phyloP scores from a whole-genome alignment of 257 asterid species.

The Jacaranda copaia region DNA sequence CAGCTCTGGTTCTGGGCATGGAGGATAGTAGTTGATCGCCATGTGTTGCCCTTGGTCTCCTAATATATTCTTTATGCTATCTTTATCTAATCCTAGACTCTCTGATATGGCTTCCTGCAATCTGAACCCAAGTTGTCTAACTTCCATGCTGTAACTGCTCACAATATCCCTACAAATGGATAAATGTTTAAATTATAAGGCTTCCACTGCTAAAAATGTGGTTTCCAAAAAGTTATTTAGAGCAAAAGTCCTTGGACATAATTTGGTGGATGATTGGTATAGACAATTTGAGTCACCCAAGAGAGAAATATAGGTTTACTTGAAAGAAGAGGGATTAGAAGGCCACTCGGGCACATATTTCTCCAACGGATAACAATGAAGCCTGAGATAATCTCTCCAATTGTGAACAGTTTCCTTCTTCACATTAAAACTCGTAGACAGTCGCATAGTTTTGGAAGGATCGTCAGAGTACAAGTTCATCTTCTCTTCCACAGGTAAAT shows the following conservation, averaged over 20 bases:
- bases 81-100: slow-evolving; percentile 55
- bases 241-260: too few species aligned
- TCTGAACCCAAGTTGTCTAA: slow-evolving; percentile 61
- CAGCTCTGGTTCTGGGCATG: slow-evolving; percentile 88
- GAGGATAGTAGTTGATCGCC: slow-evolving; percentile 89
- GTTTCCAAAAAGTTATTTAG: too few species aligned
- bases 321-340: slow-evolving; percentile 56
- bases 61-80: slow-evolving; percentile 45
- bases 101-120: slow-evolving; percentile 56
- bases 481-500: slow-evolving; percentile 63
- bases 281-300: not conserved
- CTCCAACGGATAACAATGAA: slow-evolving; percentile 66
- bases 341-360: slow-evolving; percentile 74
- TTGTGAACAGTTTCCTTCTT: slow-evolving; percentile 64
- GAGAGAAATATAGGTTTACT: slow-evolving; percentile 34
- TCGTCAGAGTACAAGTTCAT: slow-evolving; percentile 68
- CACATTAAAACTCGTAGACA: slow-evolving; percentile 67
- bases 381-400: slow-evolving; percentile 72
- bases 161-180: slow-evolving; percentile 51
- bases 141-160: slow-evolving; percentile 52
- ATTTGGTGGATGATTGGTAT: too few species aligned
- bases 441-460: slow-evolving; percentile 59
- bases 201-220: not conserved
- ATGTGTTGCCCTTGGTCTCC: slow-evolving; percentile 96
- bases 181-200: not conserved